A percentile compares a stretch with the other conserved stretches of the same genome.
Evolutionary conservation across 345 rosid genomes (phyloP).

Genomic region (Eucalyptus melliodora): DNA sequence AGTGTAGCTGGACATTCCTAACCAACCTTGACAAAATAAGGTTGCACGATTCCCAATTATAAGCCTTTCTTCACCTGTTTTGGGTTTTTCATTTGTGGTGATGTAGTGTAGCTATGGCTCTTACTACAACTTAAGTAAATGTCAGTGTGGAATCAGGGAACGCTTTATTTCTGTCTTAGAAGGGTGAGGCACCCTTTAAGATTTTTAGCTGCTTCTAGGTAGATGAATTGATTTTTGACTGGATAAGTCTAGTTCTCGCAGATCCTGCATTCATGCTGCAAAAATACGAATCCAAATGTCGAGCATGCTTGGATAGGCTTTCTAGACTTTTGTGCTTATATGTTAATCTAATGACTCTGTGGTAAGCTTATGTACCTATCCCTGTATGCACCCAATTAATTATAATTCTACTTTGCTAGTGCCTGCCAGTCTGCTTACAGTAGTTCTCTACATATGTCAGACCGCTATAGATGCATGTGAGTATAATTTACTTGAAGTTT

Average conservation of each 20-base stretch:
- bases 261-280: not conserved
- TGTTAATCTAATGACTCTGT: not conserved
- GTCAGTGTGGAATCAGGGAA: not conserved
- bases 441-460: not conserved
- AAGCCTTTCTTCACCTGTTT: not conserved
- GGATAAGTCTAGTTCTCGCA: not conserved
- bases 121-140: not conserved
- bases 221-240: not conserved
- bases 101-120: not conserved
- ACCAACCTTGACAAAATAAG: not conserved
- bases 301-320: not conserved
- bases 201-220: not conserved
- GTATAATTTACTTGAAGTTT: not conserved
- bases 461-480: not conserved
- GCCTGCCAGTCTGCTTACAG: not conserved
- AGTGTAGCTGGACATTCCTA: not conserved
- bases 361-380: not conserved
- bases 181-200: not conserved
- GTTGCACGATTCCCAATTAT: not conserved
- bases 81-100: not conserved
- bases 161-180: not conserved
- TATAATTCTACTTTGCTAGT: not conserved
- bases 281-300: not conserved
- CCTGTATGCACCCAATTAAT: not conserved
- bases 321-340: not conserved